Conservation (phyloP, 129 eudicot species). For the Saposhnikovia divaricata region DNA sequence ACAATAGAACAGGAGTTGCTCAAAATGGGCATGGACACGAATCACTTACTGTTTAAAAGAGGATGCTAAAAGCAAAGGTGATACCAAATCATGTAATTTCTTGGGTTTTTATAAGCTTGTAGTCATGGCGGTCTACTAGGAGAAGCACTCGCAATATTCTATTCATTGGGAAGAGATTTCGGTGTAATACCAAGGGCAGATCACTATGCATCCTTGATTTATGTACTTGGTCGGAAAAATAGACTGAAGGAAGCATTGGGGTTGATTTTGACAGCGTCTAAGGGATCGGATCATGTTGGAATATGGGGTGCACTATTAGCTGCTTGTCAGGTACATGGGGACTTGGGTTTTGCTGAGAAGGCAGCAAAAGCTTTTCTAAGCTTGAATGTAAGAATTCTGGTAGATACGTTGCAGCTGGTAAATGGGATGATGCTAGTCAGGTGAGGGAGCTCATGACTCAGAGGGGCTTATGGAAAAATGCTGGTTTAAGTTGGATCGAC, state of each 20-base stretch:
- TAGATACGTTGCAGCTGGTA: slow-evolving; percentile 33
- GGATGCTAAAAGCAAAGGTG: no score
- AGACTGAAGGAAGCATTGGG: slow-evolving; percentile 31
- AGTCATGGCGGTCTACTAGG: slow-evolving; percentile 30
- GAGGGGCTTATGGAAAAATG: slow-evolving; percentile 29
- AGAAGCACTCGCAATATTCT: slow-evolving; percentile 22
- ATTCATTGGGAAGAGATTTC: no score
- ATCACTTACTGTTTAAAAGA: no score
- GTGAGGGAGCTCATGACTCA: slow-evolving; percentile 23
- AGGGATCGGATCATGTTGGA: slow-evolving; percentile 24
- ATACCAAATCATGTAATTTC: no score
- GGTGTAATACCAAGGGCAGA: no score
- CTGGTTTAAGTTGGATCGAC: slow-evolving; percentile 40
- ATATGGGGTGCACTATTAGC: slow-evolving; percentile 45
- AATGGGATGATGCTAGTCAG: slow-evolving; percentile 26
- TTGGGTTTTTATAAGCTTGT: slow-evolving; percentile 23
- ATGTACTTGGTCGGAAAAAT: slow-evolving; percentile 44
- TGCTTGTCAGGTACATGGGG: slow-evolving; percentile 37
- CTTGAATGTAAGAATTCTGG: no score
- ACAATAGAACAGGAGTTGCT: no score
- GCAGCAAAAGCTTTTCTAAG: slow-evolving; percentile 32
- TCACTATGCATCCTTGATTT: no score
- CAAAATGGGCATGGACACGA: no score
- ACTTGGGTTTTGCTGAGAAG: slow-evolving; percentile 27
- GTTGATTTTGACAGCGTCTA: slow-evolving; percentile 23